Evolutionary conservation across 257 asterid species (phyloP).

Genomic region (Anisodus tanguticus): DNA sequence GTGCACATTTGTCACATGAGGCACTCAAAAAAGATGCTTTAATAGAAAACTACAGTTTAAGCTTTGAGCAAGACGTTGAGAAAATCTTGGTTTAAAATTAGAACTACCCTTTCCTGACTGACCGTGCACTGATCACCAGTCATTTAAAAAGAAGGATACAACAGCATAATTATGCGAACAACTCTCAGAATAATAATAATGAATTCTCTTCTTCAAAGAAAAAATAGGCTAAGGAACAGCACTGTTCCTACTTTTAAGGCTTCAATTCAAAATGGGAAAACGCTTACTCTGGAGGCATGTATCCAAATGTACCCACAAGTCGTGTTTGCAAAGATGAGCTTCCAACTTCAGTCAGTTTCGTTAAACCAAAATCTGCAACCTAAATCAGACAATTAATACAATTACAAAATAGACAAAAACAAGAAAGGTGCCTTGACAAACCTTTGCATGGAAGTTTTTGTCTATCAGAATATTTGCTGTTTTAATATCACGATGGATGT

Average conservation of each 20-base stretch:
- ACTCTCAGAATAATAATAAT: neutral
- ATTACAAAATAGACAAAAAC: slow-evolving; percentile 29
- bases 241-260: neutral
- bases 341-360: slow-evolving; percentile 93
- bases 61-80: neutral
- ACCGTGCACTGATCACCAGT: neutral
- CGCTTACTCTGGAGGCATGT: slow-evolving; percentile 99
- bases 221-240: neutral
- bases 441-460: slow-evolving; percentile 87
- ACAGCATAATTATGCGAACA: neutral
- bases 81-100: neutral
- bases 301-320: slow-evolving; percentile 96
- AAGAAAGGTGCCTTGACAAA: slow-evolving; percentile 39
- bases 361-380: slow-evolving; percentile 97
- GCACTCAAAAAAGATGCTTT: neutral
- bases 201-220: slow-evolving; percentile 3
- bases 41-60: neutral
- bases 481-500: slow-evolving; percentile 96
- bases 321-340: slow-evolving; percentile 80
- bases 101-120: neutral
- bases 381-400: slow-evolving; percentile 37
- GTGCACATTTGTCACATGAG: neutral
- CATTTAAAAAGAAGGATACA: neutral
- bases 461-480: slow-evolving; percentile 93
- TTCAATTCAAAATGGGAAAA: neutral